A percentile compares a stretch with the other conserved stretches of the same genome.
Conservation (phyloP, 768 basidiomycete genomes). For the Macrolepiota dolichaula region DNA sequence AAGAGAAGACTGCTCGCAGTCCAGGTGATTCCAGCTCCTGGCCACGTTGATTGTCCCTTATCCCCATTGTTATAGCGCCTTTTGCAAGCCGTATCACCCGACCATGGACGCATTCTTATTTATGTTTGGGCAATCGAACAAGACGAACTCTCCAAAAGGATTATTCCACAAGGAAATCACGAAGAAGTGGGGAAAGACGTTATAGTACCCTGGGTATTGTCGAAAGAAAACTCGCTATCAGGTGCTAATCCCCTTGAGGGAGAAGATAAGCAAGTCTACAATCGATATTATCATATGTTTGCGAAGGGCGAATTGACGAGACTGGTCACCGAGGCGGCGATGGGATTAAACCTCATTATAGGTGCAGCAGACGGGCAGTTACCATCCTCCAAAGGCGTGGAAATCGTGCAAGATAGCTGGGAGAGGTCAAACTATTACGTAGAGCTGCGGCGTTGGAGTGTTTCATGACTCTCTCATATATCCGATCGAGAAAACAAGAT, state of each 20-base stretch:
- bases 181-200: constrained; percentile 60
- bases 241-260: not conserved
- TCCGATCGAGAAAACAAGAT: constrained; percentile 15
- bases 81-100: constrained; percentile 58
- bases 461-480: constrained; percentile 1
- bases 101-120: constrained; percentile 77
- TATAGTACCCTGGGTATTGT: constrained; percentile 84
- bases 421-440: constrained; percentile 88
- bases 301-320: constrained; percentile 68
- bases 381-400: constrained; percentile 43
- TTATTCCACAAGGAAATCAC: constrained; percentile 39
- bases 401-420: constrained; percentile 76
- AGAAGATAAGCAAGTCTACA: constrained; percentile 36
- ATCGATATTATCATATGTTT: constrained; percentile 98
- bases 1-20: constrained; percentile 71
- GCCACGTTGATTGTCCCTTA: not conserved
- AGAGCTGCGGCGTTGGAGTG: constrained; percentile 65
- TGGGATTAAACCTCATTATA: constrained; percentile 50
- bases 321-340: constrained; percentile 63
- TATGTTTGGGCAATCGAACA: constrained; percentile 99
- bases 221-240: constrained; percentile 28
- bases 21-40: constrained; percentile 46
- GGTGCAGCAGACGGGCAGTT: constrained; percentile 26
- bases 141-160: constrained; percentile 77
- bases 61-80: constrained; percentile 45